Conservation (phyloP, 371 early-diverging fungal species). For the Mortierella sp. region DNA sequence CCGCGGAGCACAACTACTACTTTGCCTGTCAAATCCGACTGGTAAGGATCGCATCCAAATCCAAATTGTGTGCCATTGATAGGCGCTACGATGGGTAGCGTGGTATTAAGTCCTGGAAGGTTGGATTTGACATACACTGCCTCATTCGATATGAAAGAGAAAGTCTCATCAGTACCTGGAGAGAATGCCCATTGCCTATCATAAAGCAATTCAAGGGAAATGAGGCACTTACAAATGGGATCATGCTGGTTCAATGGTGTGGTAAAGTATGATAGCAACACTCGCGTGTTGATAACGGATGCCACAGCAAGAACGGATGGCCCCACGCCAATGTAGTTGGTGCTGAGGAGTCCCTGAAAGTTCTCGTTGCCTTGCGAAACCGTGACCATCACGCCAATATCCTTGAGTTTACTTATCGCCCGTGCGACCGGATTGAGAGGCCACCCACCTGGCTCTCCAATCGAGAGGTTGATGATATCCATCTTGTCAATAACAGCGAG, state of each 20-base stretch:
- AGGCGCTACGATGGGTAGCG: constrained; percentile 7
- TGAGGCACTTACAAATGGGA: constrained; percentile 8
- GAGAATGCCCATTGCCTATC: too few relatives aligned
- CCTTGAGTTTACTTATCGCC: constrained; percentile 2
- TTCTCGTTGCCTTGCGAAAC: constrained; percentile 43
- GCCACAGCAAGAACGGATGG: constrained; percentile 23
- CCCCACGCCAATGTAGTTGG: constrained; percentile 30
- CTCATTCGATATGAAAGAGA: neutral
- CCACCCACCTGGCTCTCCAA: constrained; percentile 57
- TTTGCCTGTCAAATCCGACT: constrained; percentile 25
- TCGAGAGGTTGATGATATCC: constrained; percentile 71
- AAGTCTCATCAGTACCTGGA: too few relatives aligned
- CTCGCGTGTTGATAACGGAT: constrained; percentile 31
- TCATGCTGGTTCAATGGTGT: constrained; percentile 3
- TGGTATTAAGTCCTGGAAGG: constrained; percentile 8
- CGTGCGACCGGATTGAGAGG: constrained; percentile 19
- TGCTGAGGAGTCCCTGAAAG: constrained; percentile 24
- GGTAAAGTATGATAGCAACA: constrained; percentile 14
- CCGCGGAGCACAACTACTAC: constrained; percentile 31
- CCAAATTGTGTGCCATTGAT: constrained; percentile 30
- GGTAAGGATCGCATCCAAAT: constrained; percentile 18
- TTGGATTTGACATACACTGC: constrained; percentile 15
- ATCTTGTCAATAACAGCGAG: constrained; percentile 74
- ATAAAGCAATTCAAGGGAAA: neutral
- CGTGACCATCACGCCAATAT: constrained; percentile 18